Evolutionary conservation across 2,329 filamentous ascomycete species (phyloP).

Genomic region (Ophiostoma sp.): DNA sequence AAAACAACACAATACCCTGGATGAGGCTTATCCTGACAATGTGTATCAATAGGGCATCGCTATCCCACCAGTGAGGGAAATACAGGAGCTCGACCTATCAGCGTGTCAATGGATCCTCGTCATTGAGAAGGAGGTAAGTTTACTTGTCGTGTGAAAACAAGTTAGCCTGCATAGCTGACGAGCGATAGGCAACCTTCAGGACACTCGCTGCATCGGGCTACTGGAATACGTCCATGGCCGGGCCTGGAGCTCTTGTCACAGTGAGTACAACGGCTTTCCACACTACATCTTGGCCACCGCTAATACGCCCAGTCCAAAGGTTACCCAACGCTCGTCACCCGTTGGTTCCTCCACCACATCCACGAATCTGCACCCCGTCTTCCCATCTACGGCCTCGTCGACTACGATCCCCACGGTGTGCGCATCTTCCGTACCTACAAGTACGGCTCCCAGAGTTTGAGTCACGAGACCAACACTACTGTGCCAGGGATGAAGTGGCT

Average conservation of each 20-base stretch:
- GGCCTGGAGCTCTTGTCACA: constrained; percentile 67
- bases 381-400: constrained; percentile 65
- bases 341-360: constrained; percentile 61
- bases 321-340: constrained; percentile 73
- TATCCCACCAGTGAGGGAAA: constrained; percentile 56
- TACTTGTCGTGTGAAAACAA: too few relatives aligned
- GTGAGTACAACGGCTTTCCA: constrained; percentile 45
- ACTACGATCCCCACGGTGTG: constrained; percentile 76
- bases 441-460: constrained; percentile 62
- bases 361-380: constrained; percentile 49
- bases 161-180: too few relatives aligned
- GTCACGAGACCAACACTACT: constrained; percentile 57
- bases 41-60: constrained; percentile 53
- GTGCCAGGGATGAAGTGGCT: constrained; percentile 63
- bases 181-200: constrained; percentile 69
- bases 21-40: background rate
- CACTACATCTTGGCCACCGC: too few relatives aligned
- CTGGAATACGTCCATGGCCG: constrained; percentile 50
- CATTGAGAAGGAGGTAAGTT: constrained; percentile 72
- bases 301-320: constrained; percentile 65
- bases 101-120: constrained; percentile 65
- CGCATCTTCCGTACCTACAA: constrained; percentile 74
- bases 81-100: constrained; percentile 52
- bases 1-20: background rate
- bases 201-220: constrained; percentile 61